Percentiles rank a stretch among this genome's conserved stretches.
phyloP scores from a whole-genome alignment of 2,329 filamentous ascomycete genomes.

The Fonsecaea erecta region DNA sequence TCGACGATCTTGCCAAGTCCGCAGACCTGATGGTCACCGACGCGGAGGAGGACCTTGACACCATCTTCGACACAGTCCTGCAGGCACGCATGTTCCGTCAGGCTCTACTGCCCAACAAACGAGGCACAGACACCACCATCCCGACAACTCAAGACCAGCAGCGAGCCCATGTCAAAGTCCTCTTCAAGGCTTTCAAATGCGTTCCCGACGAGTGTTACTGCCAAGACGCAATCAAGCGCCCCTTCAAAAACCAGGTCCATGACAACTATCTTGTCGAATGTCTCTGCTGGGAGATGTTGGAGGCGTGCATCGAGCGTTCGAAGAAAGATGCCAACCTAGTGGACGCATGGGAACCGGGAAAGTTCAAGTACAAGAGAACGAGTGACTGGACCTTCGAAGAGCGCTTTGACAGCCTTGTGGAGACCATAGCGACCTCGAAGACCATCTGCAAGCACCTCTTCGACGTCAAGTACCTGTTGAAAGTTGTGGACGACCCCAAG shows the following conservation, averaged over 20 bases:
- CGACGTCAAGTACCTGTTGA: constrained; percentile 42
- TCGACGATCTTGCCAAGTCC: constrained; percentile 10
- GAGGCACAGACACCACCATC: constrained; percentile 38
- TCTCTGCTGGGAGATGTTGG: constrained; percentile 44
- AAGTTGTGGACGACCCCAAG: constrained; percentile 46
- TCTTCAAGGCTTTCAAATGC: constrained; percentile 44
- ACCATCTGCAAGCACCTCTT: constrained; percentile 49
- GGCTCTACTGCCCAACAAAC: constrained; percentile 14
- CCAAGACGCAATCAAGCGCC: constrained; percentile 42
- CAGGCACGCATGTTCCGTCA: constrained; percentile 28
- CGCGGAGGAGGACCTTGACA: not conserved
- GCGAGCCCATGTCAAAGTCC: constrained; percentile 39
- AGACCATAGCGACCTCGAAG: constrained; percentile 40
- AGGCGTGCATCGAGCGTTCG: constrained; percentile 40
- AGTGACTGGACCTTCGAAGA: constrained; percentile 35
- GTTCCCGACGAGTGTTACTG: constrained; percentile 39
- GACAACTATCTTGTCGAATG: constrained; percentile 40
- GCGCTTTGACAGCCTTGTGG: constrained; percentile 33
- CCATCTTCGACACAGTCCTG: constrained; percentile 20
- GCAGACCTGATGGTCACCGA: constrained; percentile 13
- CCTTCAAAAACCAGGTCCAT: constrained; percentile 40
- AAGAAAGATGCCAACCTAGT: constrained; percentile 35
- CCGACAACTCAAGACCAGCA: constrained; percentile 36
- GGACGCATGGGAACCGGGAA: constrained; percentile 35
- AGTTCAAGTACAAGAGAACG: constrained; percentile 33